These are phyloP conservation scores for Epichloe sibirici DNA, from an alignment of 2,329 filamentous ascomycete genomes.

Conservation along the genomic window DNA sequence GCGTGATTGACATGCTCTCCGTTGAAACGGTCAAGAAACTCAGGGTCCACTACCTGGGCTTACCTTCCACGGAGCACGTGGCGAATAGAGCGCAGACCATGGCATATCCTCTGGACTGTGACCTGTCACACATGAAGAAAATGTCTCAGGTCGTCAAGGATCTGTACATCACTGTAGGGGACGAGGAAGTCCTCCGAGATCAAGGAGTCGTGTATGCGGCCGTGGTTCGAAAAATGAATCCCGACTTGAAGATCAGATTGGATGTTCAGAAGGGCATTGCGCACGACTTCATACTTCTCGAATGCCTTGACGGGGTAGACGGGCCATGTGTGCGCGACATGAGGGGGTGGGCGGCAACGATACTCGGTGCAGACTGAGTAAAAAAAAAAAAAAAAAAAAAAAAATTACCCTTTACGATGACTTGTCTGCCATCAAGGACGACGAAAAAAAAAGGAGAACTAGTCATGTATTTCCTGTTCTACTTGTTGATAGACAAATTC, in stretches of 20 bases:
- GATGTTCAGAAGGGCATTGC: constrained; percentile 2
- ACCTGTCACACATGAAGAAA: constrained; percentile 1
- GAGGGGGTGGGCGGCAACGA: neutral
- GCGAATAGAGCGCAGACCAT: neutral
- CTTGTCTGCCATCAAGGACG: no score
- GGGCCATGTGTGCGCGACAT: constrained; percentile 5
- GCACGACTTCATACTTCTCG: constrained; percentile 9
- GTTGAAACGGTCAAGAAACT: neutral
- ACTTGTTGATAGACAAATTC: no score
- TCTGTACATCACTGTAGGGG: constrained; percentile 7
- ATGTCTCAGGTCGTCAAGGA: constrained; percentile 1
- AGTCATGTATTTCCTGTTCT: no score
- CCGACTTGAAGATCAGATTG: constrained; percentile 5
- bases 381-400: rapidly evolving
- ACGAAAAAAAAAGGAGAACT: no score
- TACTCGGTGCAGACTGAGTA: neutral
- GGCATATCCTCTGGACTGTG: constrained; percentile 7
- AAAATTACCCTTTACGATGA: rapidly evolving
- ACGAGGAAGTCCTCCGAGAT: constrained; percentile 8
- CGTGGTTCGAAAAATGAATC: constrained; percentile 5
- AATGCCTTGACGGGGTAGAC: constrained; percentile 1
- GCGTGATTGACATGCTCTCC: constrained; percentile 7
- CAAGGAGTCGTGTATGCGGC: constrained; percentile 1
- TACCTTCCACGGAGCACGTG: neutral
- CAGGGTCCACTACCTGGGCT: neutral